phyloP scores from a whole-genome alignment of 176 grass and related monocot species.

The Musa schizocarpa region DNA sequence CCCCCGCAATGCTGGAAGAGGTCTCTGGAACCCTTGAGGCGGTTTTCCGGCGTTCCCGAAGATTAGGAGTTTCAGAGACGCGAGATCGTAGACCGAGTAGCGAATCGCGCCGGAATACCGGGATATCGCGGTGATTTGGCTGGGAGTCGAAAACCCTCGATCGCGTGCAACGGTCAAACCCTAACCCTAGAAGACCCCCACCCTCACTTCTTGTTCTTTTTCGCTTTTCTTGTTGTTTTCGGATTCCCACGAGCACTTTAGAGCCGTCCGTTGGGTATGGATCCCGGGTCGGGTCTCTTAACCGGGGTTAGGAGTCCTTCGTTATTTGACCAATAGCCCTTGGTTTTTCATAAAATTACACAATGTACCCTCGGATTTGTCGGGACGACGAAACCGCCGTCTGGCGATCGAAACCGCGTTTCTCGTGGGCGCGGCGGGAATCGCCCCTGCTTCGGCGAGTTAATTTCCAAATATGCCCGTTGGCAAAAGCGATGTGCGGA shows the following conservation, averaged over 20 bases:
- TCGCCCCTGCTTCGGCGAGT: background rate
- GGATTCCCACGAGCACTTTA: background rate
- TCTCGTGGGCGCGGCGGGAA: background rate
- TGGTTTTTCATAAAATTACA: background rate
- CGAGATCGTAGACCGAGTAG: background rate
- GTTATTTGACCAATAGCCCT: background rate
- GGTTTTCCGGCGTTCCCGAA: background rate
- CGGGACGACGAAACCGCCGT: background rate
- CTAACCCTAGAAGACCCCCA: conserved; percentile 2
- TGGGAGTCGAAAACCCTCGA: conserved; percentile 14
- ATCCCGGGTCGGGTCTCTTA: background rate
- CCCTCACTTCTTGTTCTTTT: background rate
- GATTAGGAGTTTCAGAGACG: background rate
- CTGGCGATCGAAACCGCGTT: background rate
- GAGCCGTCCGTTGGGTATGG: background rate
- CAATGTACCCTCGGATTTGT: background rate
- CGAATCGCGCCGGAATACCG: conserved; percentile 17
- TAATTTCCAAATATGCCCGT: background rate
- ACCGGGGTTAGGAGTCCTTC: background rate
- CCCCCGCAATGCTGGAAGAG: background rate
- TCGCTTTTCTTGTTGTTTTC: background rate
- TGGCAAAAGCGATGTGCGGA: fast-evolving
- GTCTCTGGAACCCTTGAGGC: background rate
- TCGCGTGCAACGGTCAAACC: conserved; percentile 19
- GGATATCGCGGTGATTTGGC: conserved; percentile 5